Evolutionary conservation across 2,329 filamentous ascomycete species (phyloP).

Genomic region (Epichloe baconii): DNA sequence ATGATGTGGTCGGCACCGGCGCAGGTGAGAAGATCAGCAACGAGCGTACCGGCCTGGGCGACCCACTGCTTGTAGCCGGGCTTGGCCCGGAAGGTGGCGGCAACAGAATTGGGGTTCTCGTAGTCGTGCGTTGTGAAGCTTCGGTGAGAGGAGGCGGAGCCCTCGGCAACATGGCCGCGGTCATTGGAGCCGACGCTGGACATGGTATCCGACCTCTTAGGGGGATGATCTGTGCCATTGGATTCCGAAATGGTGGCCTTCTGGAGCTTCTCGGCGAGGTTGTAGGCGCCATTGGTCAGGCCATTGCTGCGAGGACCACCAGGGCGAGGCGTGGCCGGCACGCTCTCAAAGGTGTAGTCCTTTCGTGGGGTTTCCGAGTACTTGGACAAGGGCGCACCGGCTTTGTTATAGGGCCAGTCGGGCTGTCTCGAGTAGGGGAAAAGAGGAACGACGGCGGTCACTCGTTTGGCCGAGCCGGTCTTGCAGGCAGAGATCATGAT

Average conservation of each 20-base stretch:
- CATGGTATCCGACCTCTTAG: slow-evolving; percentile 22
- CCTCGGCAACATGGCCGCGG: slow-evolving; percentile 25
- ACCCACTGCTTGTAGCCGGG: slow-evolving; percentile 98
- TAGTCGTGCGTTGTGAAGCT: slow-evolving; percentile 53
- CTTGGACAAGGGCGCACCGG: slow-evolving; percentile 74
- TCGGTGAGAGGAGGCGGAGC: slow-evolving; percentile 29
- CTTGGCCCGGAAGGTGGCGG: slow-evolving; percentile 54
- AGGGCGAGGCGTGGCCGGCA: slow-evolving; percentile 72
- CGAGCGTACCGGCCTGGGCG: slow-evolving; percentile 86
- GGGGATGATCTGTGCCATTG: slow-evolving; percentile 19
- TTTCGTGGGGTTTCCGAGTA: slow-evolving; percentile 39
- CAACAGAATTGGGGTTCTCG: slow-evolving; percentile 42
- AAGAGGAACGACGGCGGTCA: slow-evolving; percentile 86
- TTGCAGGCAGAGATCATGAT: slow-evolving; percentile 99
- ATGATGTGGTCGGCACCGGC: slow-evolving; percentile 95
- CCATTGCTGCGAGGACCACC: slow-evolving; percentile 54
- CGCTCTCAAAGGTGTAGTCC: slow-evolving; percentile 82
- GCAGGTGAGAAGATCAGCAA: slow-evolving; percentile 88
- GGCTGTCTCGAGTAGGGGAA: slow-evolving; percentile 96
- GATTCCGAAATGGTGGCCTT: slow-evolving; percentile 44
- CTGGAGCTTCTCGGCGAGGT: slow-evolving; percentile 58
- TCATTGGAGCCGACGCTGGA: slow-evolving; percentile 21
- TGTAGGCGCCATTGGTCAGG: slow-evolving; percentile 51
- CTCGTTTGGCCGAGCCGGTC: slow-evolving; percentile 77
- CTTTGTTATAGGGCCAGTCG: slow-evolving; percentile 93